Evolutionary conservation across 2,329 filamentous ascomycete genomes (phyloP), one percentile per base, ranked within the genome.

Genomic region (Trichoderma hamatum): DNA sequence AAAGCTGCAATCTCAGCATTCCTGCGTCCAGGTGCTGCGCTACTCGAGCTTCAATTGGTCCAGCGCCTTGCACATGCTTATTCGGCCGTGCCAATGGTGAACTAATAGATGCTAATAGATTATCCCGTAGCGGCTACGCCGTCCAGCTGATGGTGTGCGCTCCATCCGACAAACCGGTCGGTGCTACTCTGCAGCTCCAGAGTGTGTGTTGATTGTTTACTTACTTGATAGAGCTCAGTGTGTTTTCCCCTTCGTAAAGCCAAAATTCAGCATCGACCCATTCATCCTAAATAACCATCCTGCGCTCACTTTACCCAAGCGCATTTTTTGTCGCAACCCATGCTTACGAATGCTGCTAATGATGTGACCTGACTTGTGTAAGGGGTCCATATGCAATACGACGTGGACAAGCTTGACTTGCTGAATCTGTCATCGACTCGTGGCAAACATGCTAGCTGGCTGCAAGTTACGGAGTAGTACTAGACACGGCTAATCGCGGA

Each of bases 1-100:
- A 51, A 21, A 56, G 14, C 34, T 67, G 64, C 52, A 58, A 56
- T 56, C 63, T 46, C 52, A 58, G 63, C 63, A 66, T 59, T 67
- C 54, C 43, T 51, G 54, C 63, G 26, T 26, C 63, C 34, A 21
- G 32, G 32, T 43, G 58, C 39, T 46, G 62, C n/a, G 21, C 55
- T 65, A 24, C 62, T 30, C 46, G 52, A 36, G 52, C 54, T 67
- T 28, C 54, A 46, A 67, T 67, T 59, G 63, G 54, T 10, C 26
- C 63, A 49, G 54, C 36, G 28, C 21, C 21, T 26, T 67, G 63
- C 63, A 67, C 63, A 67, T 67, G 60, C 63, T 49, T 59, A 39
- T 51, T 67, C 59, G 54, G 63, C 21, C 58, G 63, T 24, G 21
- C 46, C 46, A 49, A 49, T 49, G 39, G 30, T 30, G 39, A 30